Evolutionary conservation across 2,329 filamentous ascomycete genomes (phyloP).

Genomic region (Didymella sp.): DNA sequence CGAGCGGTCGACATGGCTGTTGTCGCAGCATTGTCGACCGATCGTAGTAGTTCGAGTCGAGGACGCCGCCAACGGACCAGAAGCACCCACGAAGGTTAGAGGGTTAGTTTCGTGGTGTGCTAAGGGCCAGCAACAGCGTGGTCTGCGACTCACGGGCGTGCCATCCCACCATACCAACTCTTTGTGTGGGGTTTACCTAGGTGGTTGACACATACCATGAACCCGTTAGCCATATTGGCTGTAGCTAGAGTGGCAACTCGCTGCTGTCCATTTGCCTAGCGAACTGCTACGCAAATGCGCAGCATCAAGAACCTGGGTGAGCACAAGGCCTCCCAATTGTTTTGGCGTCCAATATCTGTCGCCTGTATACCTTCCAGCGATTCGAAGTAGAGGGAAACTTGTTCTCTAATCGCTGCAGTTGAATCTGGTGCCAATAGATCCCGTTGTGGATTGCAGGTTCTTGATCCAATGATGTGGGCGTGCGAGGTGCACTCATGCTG

Average conservation of each 20-base stretch:
- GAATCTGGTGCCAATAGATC: not conserved
- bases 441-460: not conserved
- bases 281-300: not conserved
- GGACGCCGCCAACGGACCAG: conserved; percentile 3
- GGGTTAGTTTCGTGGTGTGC: conserved; percentile 14
- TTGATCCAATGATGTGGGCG: not conserved
- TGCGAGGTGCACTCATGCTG: not conserved
- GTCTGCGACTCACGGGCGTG: conserved; percentile 20
- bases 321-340: not conserved
- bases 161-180: conserved; percentile 20
- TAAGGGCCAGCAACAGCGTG: not conserved
- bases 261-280: conserved; percentile 4
- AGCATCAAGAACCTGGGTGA: not conserved
- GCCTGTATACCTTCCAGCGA: not conserved
- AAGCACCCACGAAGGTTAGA: conserved; percentile 13
- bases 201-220: conserved; percentile 21
- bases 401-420: not conserved
- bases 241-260: conserved; percentile 2
- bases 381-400: not conserved
- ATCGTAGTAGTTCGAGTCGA: conserved; percentile 14
- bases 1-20: conserved; percentile 7
- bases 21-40: conserved; percentile 6
- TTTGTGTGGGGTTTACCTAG: conserved; percentile 7
- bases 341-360: not conserved
- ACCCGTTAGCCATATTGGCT: conserved; percentile 13